These are phyloP conservation scores for Eucalyptus sp. DNA, from an alignment of 345 rosid genomes.

Conservation along the genomic window DNA sequence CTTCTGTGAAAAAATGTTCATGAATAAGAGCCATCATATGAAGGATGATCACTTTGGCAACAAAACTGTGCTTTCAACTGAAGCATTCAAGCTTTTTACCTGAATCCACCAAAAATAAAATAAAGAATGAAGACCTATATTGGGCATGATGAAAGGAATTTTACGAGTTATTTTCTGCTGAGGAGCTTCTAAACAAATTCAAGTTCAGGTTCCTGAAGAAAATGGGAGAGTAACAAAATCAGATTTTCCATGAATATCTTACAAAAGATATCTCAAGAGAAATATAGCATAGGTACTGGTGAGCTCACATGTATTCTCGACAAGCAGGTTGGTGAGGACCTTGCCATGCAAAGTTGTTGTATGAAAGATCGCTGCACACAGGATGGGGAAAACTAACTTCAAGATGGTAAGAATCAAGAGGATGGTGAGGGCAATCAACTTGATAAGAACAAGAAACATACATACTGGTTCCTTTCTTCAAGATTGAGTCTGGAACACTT, in stretches of 20 bases:
- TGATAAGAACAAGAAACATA: slow-evolving; percentile 2
- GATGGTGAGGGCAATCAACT: not conserved
- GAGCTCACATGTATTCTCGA: slow-evolving; percentile 18
- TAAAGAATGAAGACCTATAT: not conserved
- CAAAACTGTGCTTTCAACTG: not conserved
- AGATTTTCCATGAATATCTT: not conserved
- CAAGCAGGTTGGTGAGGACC: slow-evolving; percentile 22
- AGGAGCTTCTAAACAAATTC: slow-evolving; percentile 27
- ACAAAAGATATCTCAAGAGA: not conserved
- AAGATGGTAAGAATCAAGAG: not conserved
- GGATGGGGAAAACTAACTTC: not conserved
- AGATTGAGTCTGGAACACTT: slow-evolving; percentile 15
- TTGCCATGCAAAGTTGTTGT: slow-evolving; percentile 26
- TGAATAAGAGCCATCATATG: not conserved
- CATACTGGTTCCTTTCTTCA: slow-evolving; percentile 19
- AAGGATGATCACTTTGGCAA: not conserved
- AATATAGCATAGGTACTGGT: not conserved
- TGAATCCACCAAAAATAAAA: not conserved
- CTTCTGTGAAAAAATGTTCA: not conserved
- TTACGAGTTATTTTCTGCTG: slow-evolving; percentile 12
- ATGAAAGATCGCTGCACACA: slow-evolving; percentile 39
- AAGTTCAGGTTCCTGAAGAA: slow-evolving; percentile 20
- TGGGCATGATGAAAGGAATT: not conserved
- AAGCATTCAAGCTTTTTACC: not conserved
- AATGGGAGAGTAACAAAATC: not conserved